Base-by-base conservation (phyloP, 176 grass and related monocot genomes). In the Lolium perenne region DNA sequence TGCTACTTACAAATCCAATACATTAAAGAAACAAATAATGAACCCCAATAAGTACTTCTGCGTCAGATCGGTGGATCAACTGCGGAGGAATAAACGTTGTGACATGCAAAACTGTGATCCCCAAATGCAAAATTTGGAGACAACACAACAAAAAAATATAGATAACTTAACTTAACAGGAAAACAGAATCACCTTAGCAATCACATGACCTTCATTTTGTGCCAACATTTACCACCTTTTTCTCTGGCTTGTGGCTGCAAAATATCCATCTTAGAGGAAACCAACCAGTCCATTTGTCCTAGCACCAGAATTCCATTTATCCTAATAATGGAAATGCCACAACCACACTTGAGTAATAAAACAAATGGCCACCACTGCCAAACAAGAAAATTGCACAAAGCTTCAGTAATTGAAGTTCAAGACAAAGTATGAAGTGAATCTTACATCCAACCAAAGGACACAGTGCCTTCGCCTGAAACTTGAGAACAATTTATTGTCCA, bases 401-500 rank as follows among this genome's bases (percentile, higher is more conserved):
- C 26, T 29, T 29, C 26, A 29, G 26, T 29, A 29, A 29, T 29
- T 29, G 26, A 29, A 29, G 26, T 29, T 29, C 26, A 29, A 29
- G 26, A 29, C 26, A 29, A 29, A 29, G 26, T 29, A 29, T 29
- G 26, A 29, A 29, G 26, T 29, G 26, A 29, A 29, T 29, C 26
- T 29, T 29, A 29, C 26, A 29, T 29, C 26, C 26, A 98, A 83
- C 23, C 88, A 86, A 98, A 98, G 59, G 85, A 78, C 77, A 93
- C 78, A 55, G 91, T 95, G 57, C 93, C 95, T 81, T 98, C 95
- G 38, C 89, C 95, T 73, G 95, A 98, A 85, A 90, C 93, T 66
- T 98, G 95, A 21, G 95, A 94, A 74, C 95, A 98, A 89, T 94
- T 95, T 91, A 98, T 95, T 14, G 86, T 94, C 95, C 95, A 98